Evolutionary conservation across 768 basidiomycete genomes (phyloP), one percentile per base, ranked within the genome.

Genomic region (Boletus fagicola): DNA sequence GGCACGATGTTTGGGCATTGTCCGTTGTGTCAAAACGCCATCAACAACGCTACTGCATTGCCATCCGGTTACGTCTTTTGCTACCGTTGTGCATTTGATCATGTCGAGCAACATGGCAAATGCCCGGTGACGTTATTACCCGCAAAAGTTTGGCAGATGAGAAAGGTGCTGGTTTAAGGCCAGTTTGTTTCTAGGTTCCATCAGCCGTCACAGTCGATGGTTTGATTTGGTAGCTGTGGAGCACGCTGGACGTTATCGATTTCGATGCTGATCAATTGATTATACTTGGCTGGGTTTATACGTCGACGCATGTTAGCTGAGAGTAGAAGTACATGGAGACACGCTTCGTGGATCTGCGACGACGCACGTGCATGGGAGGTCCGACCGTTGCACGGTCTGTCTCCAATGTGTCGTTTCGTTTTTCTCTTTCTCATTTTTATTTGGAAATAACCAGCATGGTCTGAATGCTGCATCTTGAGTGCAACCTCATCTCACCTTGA

Each of bases 21-120:
- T 72, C 90, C 92, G 28, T 74, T 98, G 33, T 98, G 95, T 73
- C 77, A 76, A 44, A 78, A 83, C 43, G 65, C 71, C 54, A 83
- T 95, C 45, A 83, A 83, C 69, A 97, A 97, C 68, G 92, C 94
- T 46, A 95, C 93, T 20, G 89, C 91, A 36, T 72, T 95, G 38
- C 92, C 94, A 15, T 92, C 90, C 43, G 94, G 94, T 51, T 98
- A 95, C 77, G 92, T 96, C 20, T 95, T 92, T 65, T 97, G 94
- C 73, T 98, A 94, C 70, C 84, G 89, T 36, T 97, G 95, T 75
- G 90, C 88, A 54, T 86, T 89, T 76, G 86, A 88, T 58, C 83
- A 92, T 63, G 85, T 95, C 36, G 85, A 90, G 73, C 83, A 83
- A 68, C 76, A 86, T 57, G 85, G 86, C 40, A 82, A 76, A 71